These are phyloP conservation scores for Mucor ambiguus DNA, from an alignment of 371 early-diverging fungal species.

Conservation along the genomic window DNA sequence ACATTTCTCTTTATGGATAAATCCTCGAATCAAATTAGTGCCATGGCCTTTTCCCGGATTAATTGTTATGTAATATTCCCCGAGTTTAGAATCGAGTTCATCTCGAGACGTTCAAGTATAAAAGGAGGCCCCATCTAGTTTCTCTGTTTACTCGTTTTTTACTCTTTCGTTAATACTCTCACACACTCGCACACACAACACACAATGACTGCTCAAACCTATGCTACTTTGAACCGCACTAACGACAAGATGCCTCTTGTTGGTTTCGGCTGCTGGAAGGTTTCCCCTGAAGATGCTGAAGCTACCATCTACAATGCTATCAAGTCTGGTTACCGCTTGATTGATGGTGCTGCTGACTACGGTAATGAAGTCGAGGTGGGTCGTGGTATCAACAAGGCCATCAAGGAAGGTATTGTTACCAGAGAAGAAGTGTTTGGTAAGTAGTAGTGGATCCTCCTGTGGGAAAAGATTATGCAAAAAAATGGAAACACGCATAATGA, in stretches of 20 bases:
- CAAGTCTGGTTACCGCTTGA: slow-evolving; percentile 48
- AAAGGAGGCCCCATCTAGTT: neutral
- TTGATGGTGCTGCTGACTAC: slow-evolving; percentile 54
- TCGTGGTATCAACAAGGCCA: slow-evolving; percentile 53
- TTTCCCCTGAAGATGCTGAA: slow-evolving; percentile 32
- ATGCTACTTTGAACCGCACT: slow-evolving; percentile 38
- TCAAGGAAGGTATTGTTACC: slow-evolving; percentile 58
- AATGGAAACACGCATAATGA: neutral
- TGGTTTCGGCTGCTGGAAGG: slow-evolving; percentile 46
- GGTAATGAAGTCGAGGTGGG: slow-evolving; percentile 75
- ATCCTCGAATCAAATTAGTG: slow-evolving; percentile 6
- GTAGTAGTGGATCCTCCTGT: slow-evolving; percentile 10
- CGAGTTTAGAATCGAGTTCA: neutral
- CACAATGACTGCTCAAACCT: slow-evolving; percentile 31
- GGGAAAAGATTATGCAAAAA: slow-evolving; percentile 18
- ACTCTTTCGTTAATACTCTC: slow-evolving; percentile 54
- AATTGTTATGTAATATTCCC: slow-evolving; percentile 14
- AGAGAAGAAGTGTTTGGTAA: slow-evolving; percentile 60
- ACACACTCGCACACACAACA: slow-evolving; percentile 56
- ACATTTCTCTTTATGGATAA: neutral
- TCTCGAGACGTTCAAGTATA: neutral
- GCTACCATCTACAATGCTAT: slow-evolving; percentile 53
- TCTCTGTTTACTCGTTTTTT: slow-evolving; percentile 9
- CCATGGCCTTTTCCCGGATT: neutral
- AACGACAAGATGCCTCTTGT: slow-evolving; percentile 48